phyloP scores from a whole-genome alignment of 441 rosid species.

The Populus hybrid region DNA sequence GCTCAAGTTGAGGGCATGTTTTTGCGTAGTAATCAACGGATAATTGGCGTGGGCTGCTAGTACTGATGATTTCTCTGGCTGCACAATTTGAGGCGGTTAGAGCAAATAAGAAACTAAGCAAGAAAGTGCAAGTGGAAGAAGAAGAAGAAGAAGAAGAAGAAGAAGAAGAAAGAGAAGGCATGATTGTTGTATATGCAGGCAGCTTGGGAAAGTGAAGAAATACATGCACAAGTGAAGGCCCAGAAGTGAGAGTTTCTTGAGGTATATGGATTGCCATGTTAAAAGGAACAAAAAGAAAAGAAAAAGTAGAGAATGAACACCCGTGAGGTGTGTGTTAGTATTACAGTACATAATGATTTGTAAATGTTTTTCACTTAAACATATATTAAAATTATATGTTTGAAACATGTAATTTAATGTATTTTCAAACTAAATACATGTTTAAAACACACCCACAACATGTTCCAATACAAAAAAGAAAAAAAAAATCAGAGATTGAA shows the following conservation, averaged over 20 bases:
- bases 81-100: conserved; percentile 13
- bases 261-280: conserved; percentile 16
- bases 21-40: conserved; percentile 40
- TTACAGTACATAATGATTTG: background rate
- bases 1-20: conserved; percentile 41
- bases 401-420: no score
- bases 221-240: background rate
- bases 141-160: background rate
- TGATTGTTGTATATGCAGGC: conserved; percentile 22
- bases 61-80: conserved; percentile 17
- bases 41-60: conserved; percentile 36
- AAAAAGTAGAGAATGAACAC: conserved; percentile 26
- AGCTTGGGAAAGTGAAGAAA: conserved; percentile 31
- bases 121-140: conserved; percentile 19
- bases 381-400: no score
- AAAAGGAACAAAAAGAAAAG: background rate
- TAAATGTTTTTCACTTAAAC: no score
- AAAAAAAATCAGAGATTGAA: background rate
- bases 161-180: conserved; percentile 29
- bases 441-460: no score
- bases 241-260: conserved; percentile 14
- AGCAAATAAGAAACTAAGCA: conserved; percentile 24
- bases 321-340: conserved; percentile 30
- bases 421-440: background rate
- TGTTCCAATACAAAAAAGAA: no score